These are phyloP conservation scores for Wickerhamia fluorescens DNA, from an alignment of 805 yeast genomes.

Conservation along the genomic window DNA sequence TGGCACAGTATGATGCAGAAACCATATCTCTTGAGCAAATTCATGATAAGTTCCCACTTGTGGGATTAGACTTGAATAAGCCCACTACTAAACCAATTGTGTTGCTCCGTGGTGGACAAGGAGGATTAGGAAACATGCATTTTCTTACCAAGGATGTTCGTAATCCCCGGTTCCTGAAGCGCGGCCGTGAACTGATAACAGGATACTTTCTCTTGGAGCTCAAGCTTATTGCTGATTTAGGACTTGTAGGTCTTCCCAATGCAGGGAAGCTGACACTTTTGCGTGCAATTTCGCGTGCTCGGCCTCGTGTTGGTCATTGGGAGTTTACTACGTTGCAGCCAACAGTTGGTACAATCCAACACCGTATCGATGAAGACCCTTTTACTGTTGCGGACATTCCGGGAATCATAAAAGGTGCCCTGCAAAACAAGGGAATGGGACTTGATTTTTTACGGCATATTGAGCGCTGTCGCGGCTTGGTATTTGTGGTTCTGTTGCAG, in stretches of 20 bases:
- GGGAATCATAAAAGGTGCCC: conserved; percentile 87
- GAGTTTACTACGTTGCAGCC: conserved; percentile 93
- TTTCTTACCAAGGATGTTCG: conserved; percentile 77
- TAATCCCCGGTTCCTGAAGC: conserved; percentile 83
- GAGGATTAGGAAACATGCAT: conserved; percentile 97
- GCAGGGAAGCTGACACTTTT: conserved; percentile 92
- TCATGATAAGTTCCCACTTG: conserved; percentile 67
- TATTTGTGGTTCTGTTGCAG: conserved; percentile 78
- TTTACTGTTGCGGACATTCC: conserved; percentile 98
- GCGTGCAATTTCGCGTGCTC: conserved; percentile 80
- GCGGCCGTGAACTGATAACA: conserved; percentile 66
- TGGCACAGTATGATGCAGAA: conserved; percentile 57
- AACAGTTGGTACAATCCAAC: conserved; percentile 76
- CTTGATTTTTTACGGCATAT: conserved; percentile 86
- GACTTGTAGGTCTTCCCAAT: conserved; percentile 91
- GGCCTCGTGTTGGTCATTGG: conserved; percentile 94
- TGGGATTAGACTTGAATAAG: conserved; percentile 68
- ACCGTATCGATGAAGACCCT: conserved; percentile 55
- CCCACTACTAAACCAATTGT: conserved; percentile 62
- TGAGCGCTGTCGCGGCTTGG: conserved; percentile 85
- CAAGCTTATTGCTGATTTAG: conserved; percentile 85
- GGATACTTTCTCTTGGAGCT: conserved; percentile 72
- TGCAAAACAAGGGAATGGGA: conserved; percentile 85
- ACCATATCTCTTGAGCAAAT: conserved; percentile 49
- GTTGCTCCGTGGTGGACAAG: conserved; percentile 77